Percentiles rank a stretch among this genome's conserved stretches.
These are phyloP conservation scores for Aspergillus bridgeri DNA, from an alignment of 495 filamentous ascomycete genomes.

Conservation along the genomic window DNA sequence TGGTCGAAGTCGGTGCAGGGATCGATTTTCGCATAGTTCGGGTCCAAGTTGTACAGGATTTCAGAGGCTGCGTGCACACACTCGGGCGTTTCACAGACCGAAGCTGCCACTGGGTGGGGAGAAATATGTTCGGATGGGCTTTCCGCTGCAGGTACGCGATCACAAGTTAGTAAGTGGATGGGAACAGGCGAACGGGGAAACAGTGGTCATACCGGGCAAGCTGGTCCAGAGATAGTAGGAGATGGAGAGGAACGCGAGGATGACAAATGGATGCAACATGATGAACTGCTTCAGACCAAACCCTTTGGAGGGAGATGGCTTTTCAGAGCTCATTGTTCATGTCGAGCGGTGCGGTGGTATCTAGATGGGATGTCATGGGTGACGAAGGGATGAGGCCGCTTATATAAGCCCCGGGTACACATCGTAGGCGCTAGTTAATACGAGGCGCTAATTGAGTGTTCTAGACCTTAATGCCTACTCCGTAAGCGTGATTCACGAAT, in stretches of 20 bases:
- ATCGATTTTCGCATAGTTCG: conserved; percentile 60
- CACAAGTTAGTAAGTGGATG: too few species aligned
- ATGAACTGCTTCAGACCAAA: conserved; percentile 1
- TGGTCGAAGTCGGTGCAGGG: conserved; percentile 68
- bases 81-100: conserved; percentile 54
- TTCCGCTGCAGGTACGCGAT: background rate
- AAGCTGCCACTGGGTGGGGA: conserved; percentile 17
- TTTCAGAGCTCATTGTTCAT: background rate
- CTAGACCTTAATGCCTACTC: background rate
- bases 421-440: background rate
- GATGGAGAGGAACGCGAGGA: conserved; percentile 11
- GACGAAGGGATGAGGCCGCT: background rate
- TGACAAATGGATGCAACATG: conserved; percentile 7
- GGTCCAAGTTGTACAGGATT: conserved; percentile 63
- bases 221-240: conserved; percentile 17
- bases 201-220: conserved; percentile 11
- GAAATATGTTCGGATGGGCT: conserved; percentile 7
- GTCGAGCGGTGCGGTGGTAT: background rate
- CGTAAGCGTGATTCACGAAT: background rate
- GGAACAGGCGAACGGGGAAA: background rate
- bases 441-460: background rate
- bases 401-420: background rate
- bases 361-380: background rate
- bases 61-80: conserved; percentile 68
- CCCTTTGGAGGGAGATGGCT: background rate